Evolutionary conservation across 495 filamentous ascomycete species (phyloP), one percentile per base, ranked within the genome.

Genomic region (Evernia prunastri): DNA sequence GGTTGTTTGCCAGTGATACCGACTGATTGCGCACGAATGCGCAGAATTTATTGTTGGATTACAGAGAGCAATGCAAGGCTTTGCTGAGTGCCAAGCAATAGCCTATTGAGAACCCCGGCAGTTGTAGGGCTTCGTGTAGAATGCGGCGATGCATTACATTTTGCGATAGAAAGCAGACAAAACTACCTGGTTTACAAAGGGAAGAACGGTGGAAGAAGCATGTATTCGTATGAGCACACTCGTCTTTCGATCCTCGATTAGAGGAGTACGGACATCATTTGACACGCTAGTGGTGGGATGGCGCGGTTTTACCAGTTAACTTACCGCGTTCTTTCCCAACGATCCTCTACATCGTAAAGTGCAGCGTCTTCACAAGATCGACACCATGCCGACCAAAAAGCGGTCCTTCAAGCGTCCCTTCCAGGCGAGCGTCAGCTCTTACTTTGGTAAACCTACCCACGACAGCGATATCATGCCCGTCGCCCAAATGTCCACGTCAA

Each of bases 401-500:
- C 61, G 67, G 36, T 60, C 65, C 20, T 60, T 56, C 64, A 80
- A 81, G 70, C 73, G 77, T 20, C 72, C 63, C 4, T 80, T 71
- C 66, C 78, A 80, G 65, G 72, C 76, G 40, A 74, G 75, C 36
- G 77, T 80, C 57, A 74, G 70, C 39, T 71, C 71, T 57, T 78
- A 72, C 71, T 76, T 79, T 63, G 63, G 69, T 27, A 68, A 60
- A 56, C 63, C 58, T 60, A 61, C 64, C 5, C 59, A 69, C 58
- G 25, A 47, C 37, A 60, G 64, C 40, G 49, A 9, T 31, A 18
- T 17, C 51, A 12, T 64, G 39, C 27, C 70, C 29, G 54, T 75
- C 59, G 72, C 76, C 17, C 67, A 77, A 11, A 80, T 78, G 25
- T 76, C 74, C 58, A 74, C 74, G 53, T 72, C 75, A 43, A 74